A percentile compares a stretch with the other conserved stretches of the same genome.
Evolutionary conservation across 495 filamentous ascomycete species (phyloP).

Genomic region (Baudoinia panamericana): DNA sequence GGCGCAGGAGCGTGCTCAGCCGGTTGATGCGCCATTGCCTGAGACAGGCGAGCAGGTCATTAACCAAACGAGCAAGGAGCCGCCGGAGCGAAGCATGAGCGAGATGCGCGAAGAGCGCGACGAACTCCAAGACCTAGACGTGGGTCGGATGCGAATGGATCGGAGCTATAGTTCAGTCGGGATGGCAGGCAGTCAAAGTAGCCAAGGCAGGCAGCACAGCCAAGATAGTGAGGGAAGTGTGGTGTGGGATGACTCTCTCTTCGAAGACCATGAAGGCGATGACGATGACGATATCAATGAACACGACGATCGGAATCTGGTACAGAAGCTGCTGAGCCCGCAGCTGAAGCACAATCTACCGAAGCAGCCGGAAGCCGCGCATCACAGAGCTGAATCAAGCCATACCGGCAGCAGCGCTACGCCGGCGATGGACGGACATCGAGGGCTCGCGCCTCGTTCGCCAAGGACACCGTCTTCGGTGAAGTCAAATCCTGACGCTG

Average conservation of each 20-base stretch:
- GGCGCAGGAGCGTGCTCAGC: constrained; percentile 38
- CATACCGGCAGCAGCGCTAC: constrained; percentile 10
- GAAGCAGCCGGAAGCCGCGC: constrained; percentile 10
- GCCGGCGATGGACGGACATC: constrained; percentile 20
- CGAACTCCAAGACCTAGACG: constrained; percentile 23
- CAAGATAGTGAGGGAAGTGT: constrained; percentile 19
- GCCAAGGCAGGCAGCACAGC: neutral
- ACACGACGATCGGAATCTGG: constrained; percentile 21
- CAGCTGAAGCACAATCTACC: neutral
- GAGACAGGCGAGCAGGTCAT: constrained; percentile 42
- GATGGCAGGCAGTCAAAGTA: neutral
- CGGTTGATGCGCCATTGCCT: constrained; percentile 26
- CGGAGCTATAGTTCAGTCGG: constrained; percentile 2
- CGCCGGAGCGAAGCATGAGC: constrained; percentile 47
- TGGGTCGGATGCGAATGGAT: constrained; percentile 1
- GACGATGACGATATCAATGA: constrained; percentile 28
- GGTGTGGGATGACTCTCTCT: constrained; percentile 28
- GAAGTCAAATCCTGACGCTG: neutral
- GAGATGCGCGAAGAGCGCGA: constrained; percentile 29
- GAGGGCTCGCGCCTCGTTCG: constrained; percentile 13
- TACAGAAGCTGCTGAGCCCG: constrained; percentile 22
- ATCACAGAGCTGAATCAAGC: constrained; percentile 1
- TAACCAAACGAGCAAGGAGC: constrained; percentile 47
- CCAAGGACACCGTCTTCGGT: constrained; percentile 2
- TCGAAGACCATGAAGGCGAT: constrained; percentile 25